These are phyloP conservation scores for Meredithiella fracta DNA, from an alignment of 2,329 filamentous ascomycete species.

Conservation along the genomic window DNA sequence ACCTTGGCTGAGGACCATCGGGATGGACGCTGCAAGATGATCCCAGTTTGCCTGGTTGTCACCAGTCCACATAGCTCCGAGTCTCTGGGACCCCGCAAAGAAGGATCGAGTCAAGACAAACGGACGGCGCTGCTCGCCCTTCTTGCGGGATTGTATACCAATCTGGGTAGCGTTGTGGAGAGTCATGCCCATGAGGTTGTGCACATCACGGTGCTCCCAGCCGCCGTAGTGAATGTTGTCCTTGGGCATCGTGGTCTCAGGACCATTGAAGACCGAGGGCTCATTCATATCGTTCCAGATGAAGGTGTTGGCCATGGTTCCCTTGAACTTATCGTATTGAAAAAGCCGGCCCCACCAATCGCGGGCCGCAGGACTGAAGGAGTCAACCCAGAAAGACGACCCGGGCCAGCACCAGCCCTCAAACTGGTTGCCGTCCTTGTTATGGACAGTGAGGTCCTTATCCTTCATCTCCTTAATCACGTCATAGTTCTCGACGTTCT, in stretches of 20 bases:
- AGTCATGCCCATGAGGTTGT: constrained; percentile 91
- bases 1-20: constrained; percentile 86
- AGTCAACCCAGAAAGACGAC: constrained; percentile 89
- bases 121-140: constrained; percentile 68
- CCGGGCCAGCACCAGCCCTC: constrained; percentile 99
- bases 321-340: constrained; percentile 75
- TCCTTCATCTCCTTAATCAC: constrained; percentile 69
- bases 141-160: constrained; percentile 68
- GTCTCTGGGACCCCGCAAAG: constrained; percentile 75
- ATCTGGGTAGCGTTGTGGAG: constrained; percentile 89
- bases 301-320: constrained; percentile 70
- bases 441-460: constrained; percentile 68
- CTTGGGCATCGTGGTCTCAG: constrained; percentile 96
- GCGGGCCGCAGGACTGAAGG: constrained; percentile 80
- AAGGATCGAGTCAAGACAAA: constrained; percentile 90
- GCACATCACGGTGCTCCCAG: constrained; percentile 94
- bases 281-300: constrained; percentile 99
- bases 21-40: constrained; percentile 73
- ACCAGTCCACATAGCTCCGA: constrained; percentile 96
- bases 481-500: constrained; percentile 65
- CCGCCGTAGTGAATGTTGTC: constrained; percentile 82
- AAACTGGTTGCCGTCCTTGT: constrained; percentile 77
- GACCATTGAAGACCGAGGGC: constrained; percentile 95
- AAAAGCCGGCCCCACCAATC: constrained; percentile 87
- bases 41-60: constrained; percentile 92